Evolutionary conservation across 2,329 filamentous ascomycete species (phyloP), one percentile per base, ranked within the genome.

Genomic region (Colletotrichum noveboracense): DNA sequence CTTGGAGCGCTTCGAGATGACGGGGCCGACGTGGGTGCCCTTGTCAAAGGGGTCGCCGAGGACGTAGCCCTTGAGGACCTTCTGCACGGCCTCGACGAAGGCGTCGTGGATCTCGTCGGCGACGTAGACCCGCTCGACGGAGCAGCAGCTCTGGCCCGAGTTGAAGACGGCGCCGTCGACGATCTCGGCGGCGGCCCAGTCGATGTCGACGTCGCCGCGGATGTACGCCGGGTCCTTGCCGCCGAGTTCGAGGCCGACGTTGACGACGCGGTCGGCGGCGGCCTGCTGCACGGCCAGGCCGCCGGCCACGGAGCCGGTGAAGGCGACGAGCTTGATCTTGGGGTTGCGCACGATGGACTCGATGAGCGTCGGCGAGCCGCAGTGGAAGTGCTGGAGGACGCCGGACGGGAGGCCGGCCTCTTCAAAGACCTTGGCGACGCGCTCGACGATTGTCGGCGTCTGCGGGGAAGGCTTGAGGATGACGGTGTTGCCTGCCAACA

Each of bases 141-240:
- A 94, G 86, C 96, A 98, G 88, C 96, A 98, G 83, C 95, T 98
- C 88, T 98, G 96, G n/a, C 96, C 96, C 67, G 96, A 98, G 87
- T 98, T 98, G 89, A 98, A 98, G 73, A 98, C 89, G n/a, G 96
- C 93, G 24, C 96, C 96, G 80, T 98, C 96, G 16, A 98, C 95
- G 80, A 98, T 97, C 85, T 98, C 96, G 79, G 94, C 96, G 0
- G 96, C 96, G 1, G 94, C 96, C 96, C 96, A 98, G 64, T 92
- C 92, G 64, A 98, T 85, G 82, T 98, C 96, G 2, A 98, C 95
- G 81, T 98, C 96, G 8, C 88, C 88, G 76, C 96, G 90, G 70
- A 98, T 90, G 81, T 98, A 98, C 28, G 96, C 96, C 6, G 96
- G 95, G 83, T 98, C 96, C 83, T 98, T 98, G 78, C 96, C 96